Base-by-base conservation (phyloP, 176 grass and related monocot genomes). In the Phoenix roebelenii region DNA sequence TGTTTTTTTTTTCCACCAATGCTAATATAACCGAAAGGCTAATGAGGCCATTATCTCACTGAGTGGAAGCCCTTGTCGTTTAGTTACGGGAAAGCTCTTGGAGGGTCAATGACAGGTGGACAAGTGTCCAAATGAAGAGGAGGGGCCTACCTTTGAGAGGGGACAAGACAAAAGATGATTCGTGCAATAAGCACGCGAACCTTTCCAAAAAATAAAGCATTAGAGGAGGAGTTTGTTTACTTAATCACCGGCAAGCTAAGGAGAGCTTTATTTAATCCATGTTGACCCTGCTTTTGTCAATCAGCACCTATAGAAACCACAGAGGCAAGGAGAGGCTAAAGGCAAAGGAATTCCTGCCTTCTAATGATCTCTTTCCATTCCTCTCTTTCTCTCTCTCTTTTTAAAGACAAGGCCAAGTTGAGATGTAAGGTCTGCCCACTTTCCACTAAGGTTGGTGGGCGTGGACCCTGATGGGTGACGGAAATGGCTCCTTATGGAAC, bases 381-480 rank as follows among this genome's bases (percentile, higher is more conserved):
- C 29, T 32, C 29, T 12, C 30, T 18, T 28, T 49, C 14, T 39
- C 28, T 30, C 28, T 30, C 28, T 30, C 28, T 62, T 49, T 49
- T 62, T 16, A 15, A 24, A 30, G 35, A 44, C 35, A 44, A 44
- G 35, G 35, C 10, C 35, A 44, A 44, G 35, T 44, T 44, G 35
- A 44, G 35, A 12, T 44, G 35, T 12, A 44, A 44, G 35, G 35
- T 44, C 35, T 59, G 57, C 57, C 57, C 23, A 22, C 60, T 14
- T 49, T 12, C 57, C 60, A 62, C 60, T 62, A 49, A 62, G 60
- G n/a, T 62, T 62, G 60, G 60, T 62, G 60, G 29, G 29, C 18
- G 29, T 62, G 60, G 29, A 26, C 57, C 25, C 57, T 28, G 25
- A 17, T 30, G 28, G 57, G 60, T 48, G 60, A 62, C 17, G 35